These are phyloP conservation scores for Ascomycota sp. DNA, from an alignment of 2,329 filamentous ascomycete species.

Conservation along the genomic window DNA sequence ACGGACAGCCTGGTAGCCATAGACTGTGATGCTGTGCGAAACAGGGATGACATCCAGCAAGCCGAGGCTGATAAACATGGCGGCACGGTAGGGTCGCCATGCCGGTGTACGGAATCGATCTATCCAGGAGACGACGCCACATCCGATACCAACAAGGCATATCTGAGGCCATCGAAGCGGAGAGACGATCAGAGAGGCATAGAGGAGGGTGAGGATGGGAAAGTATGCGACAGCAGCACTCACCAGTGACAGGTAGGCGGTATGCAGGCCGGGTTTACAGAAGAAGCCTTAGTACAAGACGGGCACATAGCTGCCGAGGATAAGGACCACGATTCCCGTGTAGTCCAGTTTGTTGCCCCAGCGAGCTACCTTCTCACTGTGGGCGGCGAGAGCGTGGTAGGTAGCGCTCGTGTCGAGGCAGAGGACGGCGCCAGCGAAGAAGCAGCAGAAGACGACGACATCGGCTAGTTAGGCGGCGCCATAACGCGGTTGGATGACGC, in stretches of 20 bases:
- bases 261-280: slow-evolving; percentile 44
- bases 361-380: slow-evolving; percentile 55
- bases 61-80: slow-evolving; percentile 80
- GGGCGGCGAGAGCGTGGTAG: slow-evolving; percentile 71
- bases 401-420: slow-evolving; percentile 69
- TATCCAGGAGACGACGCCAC: slow-evolving; percentile 54
- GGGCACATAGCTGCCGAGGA: slow-evolving; percentile 80
- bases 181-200: not conserved
- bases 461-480: slow-evolving; percentile 39
- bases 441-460: slow-evolving; percentile 54
- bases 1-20: slow-evolving; percentile 45
- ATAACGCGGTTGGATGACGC: slow-evolving; percentile 43
- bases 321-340: slow-evolving; percentile 76
- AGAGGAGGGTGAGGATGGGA: not conserved
- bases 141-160: slow-evolving; percentile 53
- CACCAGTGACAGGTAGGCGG: slow-evolving; percentile 57
- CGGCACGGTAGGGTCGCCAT: slow-evolving; percentile 68
- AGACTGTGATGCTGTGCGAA: slow-evolving; percentile 49
- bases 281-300: slow-evolving; percentile 75
- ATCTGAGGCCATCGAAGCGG: too few relatives aligned
- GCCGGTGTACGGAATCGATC: slow-evolving; percentile 67
- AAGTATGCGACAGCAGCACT: slow-evolving; percentile 13
- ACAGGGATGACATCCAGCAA: slow-evolving; percentile 69
- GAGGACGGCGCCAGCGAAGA: slow-evolving; percentile 52
- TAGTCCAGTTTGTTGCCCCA: slow-evolving; percentile 93